Percentiles rank a stretch among this genome's conserved stretches.
Conservation (phyloP, 139 green algal species). For the Chloropicon primus region DNA sequence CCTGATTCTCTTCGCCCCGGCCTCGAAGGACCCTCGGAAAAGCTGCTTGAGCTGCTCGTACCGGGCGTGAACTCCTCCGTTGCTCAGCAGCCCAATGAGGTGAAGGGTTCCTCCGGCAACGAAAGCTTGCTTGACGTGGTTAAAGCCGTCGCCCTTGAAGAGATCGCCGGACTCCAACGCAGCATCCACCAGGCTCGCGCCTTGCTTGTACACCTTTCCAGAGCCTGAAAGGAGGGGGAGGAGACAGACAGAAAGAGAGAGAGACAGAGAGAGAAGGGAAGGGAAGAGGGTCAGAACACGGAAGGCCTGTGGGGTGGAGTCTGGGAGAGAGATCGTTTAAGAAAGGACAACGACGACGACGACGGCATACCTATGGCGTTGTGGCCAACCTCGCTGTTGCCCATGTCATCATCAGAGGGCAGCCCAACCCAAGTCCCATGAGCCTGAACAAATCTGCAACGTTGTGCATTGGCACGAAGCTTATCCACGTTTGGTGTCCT, state of each 20-base stretch:
- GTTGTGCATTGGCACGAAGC: conserved; percentile 28
- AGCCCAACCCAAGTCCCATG: conserved; percentile 86
- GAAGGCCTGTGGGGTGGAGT: no score
- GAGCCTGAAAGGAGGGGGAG: no score
- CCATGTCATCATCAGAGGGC: conserved; percentile 85
- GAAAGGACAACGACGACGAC: no score
- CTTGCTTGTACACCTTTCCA: background rate
- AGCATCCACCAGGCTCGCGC: conserved; percentile 78
- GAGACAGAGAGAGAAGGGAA: no score
- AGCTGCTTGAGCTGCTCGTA: conserved; percentile 61
- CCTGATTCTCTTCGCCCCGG: conserved; percentile 73
- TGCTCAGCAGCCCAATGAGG: conserved; percentile 85
- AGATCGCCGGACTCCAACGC: conserved; percentile 64
- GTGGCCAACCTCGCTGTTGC: conserved; percentile 82
- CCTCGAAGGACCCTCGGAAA: conserved; percentile 49
- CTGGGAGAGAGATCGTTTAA: no score
- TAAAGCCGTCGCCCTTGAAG: conserved; percentile 68
- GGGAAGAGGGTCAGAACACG: no score
- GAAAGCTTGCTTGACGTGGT: conserved; percentile 61
- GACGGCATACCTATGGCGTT: conserved; percentile 85
- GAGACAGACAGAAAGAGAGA: no score
- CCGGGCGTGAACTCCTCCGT: conserved; percentile 86
- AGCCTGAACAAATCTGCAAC: conserved; percentile 56
- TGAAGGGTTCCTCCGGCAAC: conserved; percentile 69
- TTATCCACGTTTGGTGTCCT: conserved; percentile 58